phyloP scores from a whole-genome alignment of 306 rosid genomes.

The Nissolia schottii region DNA sequence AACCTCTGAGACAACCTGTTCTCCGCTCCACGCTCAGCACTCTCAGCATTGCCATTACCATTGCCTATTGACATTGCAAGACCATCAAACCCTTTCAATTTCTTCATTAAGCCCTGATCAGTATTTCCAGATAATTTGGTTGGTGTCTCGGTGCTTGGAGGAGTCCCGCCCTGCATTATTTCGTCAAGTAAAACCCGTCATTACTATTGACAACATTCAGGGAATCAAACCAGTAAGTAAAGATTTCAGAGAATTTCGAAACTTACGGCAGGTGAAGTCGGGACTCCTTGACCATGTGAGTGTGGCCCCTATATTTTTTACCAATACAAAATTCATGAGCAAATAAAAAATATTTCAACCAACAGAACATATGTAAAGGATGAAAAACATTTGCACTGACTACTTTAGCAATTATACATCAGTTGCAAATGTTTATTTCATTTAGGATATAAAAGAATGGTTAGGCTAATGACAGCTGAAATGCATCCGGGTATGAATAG shows the following conservation, averaged over 20 bases:
- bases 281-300: constrained; percentile 65
- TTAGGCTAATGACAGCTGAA: constrained; percentile 2
- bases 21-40: constrained; percentile 58
- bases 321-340: constrained; percentile 16
- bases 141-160: constrained; percentile 60
- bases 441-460: constrained; percentile 3
- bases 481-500: not conserved
- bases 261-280: constrained; percentile 76
- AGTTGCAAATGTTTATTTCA: constrained; percentile 10
- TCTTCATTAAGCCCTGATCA: constrained; percentile 66
- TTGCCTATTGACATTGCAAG: constrained; percentile 94
- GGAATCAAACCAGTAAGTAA: not conserved
- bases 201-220: not conserved
- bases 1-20: constrained; percentile 72
- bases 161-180: constrained; percentile 58
- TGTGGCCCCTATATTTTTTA: constrained; percentile 52
- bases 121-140: constrained; percentile 74
- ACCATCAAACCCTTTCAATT: constrained; percentile 83
- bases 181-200: constrained; percentile 23
- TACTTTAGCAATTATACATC: not conserved
- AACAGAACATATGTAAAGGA: not conserved
- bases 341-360: constrained; percentile 1
- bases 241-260: constrained; percentile 8
- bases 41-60: constrained; percentile 55
- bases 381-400: not conserved